Evolutionary conservation across 1,284 basidiomycete species (phyloP), one percentile per base, ranked within the genome.

Genomic region (Boletus hoseneyae): DNA sequence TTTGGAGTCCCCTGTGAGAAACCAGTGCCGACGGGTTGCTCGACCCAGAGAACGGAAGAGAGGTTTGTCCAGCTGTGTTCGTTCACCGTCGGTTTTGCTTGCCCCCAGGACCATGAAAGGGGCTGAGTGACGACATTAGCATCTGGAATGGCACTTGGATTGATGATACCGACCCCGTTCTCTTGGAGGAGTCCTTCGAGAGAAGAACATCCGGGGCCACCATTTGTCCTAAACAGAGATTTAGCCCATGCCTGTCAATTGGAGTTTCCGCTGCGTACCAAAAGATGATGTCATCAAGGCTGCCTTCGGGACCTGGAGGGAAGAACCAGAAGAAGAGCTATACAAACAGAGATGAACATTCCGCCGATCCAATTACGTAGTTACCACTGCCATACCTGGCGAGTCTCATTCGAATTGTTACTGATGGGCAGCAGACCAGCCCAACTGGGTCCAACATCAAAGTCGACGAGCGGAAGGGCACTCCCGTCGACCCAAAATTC

Each of bases 11-110:
- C 91, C 56, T 83, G 82, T 1, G 85, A 85, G 63, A 85, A 93
- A 2, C 91, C 91, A 0, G 87, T 90, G 7, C 87, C 86, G 23
- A 91, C 82, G 0, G 91, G 91, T 58, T 93, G 91, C 60, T 94
- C 90, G 6, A 93, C 78, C 75, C 79, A 93, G 13, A 92, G 69
- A n/a, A 91, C 71, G 52, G 83, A 87, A 2, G 85, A 86, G 25
- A 25, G 23, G 23, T 25, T 25, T 25, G 23, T 25, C 23, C 23
- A 93, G 60, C 85, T 85, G 63, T 79, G 80, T 54, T 84, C 77
- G 56, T 92, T 93, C 2, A 68, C 69, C 0, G 78, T 83, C 1
- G 87, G 80, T 48, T 76, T 75, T 3, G 82, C 83, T 55, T 80
- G 79, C 2, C 89, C 89, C 41, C 59, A 72, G 6, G 76, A 69